phyloP scores from a whole-genome alignment of 495 filamentous ascomycete species.

The Melanomma pulvis-pyrius region DNA sequence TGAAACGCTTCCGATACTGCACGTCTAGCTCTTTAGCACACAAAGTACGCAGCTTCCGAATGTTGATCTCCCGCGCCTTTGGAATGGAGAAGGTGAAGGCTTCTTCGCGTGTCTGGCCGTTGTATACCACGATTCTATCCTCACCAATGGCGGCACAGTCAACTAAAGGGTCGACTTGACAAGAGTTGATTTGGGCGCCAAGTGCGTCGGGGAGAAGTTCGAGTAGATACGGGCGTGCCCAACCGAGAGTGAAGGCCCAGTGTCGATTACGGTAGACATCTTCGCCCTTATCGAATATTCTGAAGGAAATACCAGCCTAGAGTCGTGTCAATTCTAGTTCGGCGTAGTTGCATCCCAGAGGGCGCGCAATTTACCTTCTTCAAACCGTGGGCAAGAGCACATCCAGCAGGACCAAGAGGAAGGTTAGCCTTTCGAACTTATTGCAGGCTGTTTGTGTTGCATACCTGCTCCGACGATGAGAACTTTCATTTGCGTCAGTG shows the following conservation, averaged over 20 bases:
- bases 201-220: constrained; percentile 23
- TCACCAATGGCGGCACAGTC: constrained; percentile 22
- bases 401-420: constrained; percentile 14
- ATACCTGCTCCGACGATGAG: constrained; percentile 4
- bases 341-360: not conserved
- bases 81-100: constrained; percentile 23
- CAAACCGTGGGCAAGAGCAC: constrained; percentile 25
- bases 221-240: constrained; percentile 22
- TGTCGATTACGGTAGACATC: constrained; percentile 12
- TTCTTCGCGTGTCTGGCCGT: constrained; percentile 20
- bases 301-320: constrained; percentile 20
- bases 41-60: constrained; percentile 18
- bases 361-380: constrained; percentile 13
- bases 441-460: no score
- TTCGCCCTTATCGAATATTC: constrained; percentile 25
- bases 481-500: constrained; percentile 1
- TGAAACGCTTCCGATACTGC: constrained; percentile 21
- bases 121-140: constrained; percentile 23
- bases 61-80: constrained; percentile 26
- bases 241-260: constrained; percentile 31
- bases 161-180: constrained; percentile 21
- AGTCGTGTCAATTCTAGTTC: not conserved
- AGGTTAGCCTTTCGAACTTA: no score
- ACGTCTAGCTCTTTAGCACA: constrained; percentile 17
- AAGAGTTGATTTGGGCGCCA: constrained; percentile 16